Conservation (phyloP, 441 rosid genomes). For the Metrosideros polymorpha region DNA sequence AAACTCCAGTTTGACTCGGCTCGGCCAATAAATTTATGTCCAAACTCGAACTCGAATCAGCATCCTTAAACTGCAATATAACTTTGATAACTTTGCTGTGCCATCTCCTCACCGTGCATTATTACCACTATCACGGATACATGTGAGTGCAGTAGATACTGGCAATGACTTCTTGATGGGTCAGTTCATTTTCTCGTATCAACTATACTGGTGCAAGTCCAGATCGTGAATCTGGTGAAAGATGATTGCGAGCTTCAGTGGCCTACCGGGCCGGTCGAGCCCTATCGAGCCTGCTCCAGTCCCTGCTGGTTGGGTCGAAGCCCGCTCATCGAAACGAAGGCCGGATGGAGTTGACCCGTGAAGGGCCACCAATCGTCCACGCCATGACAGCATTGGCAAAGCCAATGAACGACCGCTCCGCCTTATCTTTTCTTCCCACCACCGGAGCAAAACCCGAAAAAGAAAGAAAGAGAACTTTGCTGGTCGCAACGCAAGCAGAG, state of each 20-base stretch:
- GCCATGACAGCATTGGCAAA: constrained; percentile 9
- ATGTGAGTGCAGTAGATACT: no score
- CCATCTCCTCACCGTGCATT: background rate
- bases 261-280: no score
- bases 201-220: no score
- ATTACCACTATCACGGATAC: no score
- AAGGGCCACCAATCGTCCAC: constrained; percentile 46
- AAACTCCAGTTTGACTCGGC: accelerated
- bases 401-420: background rate
- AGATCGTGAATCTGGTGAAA: no score
- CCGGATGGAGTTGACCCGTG: background rate
- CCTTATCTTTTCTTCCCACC: constrained; percentile 17
- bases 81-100: background rate
- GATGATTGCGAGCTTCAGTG: no score
- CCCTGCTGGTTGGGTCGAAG: background rate
- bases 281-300: background rate
- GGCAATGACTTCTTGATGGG: no score
- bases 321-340: background rate
- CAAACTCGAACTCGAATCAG: background rate
- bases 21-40: background rate
- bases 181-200: no score
- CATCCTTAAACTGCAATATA: background rate
- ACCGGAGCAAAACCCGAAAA: background rate
- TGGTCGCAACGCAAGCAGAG: background rate
- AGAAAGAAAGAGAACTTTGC: background rate